Conservation (phyloP, 176 grass and related monocot genomes). For the Cymbopogon citratus region DNA sequence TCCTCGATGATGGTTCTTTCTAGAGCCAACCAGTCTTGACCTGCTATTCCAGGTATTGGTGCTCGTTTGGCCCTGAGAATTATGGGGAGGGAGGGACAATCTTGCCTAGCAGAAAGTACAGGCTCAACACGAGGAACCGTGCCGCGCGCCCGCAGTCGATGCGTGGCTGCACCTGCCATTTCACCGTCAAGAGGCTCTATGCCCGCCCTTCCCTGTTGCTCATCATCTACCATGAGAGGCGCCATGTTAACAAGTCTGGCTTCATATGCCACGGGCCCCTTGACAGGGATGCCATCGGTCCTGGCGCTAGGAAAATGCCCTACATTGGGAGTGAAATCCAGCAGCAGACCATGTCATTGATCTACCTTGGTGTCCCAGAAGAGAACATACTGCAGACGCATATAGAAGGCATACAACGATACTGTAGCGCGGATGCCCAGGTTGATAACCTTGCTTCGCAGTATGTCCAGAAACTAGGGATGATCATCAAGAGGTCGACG, state of each 20-base stretch:
- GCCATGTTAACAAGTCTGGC: constrained; percentile 73
- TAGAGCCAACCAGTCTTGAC: neutral
- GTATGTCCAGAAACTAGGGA: constrained; percentile 94
- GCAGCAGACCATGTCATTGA: constrained; percentile 87
- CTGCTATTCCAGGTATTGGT: constrained; percentile 70
- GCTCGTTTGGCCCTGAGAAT: constrained; percentile 93
- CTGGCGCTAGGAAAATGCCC: constrained; percentile 64
- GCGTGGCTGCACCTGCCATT: constrained; percentile 87
- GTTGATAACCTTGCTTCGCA: constrained; percentile 62
- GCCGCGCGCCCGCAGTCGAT: constrained; percentile 83
- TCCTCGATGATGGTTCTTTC: neutral
- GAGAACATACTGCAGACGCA: constrained; percentile 86
- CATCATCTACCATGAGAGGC: constrained; percentile 86
- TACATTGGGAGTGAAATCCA: constrained; percentile 86
- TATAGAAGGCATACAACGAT: constrained; percentile 77
- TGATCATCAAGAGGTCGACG: constrained; percentile 95
- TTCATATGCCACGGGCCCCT: constrained; percentile 80
- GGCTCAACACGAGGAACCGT: constrained; percentile 75
- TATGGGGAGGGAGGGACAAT: constrained; percentile 79
- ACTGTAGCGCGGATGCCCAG: constrained; percentile 56
- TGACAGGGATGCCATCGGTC: constrained; percentile 82
- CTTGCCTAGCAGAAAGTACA: constrained; percentile 78
- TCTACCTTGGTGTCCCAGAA: constrained; percentile 87
- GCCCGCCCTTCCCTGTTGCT: constrained; percentile 58
- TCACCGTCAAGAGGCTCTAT: constrained; percentile 74